Evolutionary conservation across 192 early-diverging fungal species (phyloP), one percentile per base, ranked within the genome.

Genomic region (Dissophora globulifera): DNA sequence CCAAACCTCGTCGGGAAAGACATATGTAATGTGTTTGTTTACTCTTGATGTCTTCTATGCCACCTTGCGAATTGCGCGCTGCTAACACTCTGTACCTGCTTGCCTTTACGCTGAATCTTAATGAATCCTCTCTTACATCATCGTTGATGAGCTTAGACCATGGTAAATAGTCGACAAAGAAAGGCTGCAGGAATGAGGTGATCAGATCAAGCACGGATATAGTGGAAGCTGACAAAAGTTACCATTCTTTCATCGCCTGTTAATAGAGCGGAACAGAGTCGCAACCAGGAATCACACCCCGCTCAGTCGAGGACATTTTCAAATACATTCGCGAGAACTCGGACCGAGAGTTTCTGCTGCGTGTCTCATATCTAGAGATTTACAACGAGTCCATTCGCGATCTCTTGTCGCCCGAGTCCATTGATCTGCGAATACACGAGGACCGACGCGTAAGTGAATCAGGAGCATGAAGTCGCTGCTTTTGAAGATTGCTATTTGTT

Each of bases 301-400:
- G 88, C 41, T 87, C 92, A 3, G 85, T 94, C 3, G 85, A 94
- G 61, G 88, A 93, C 29, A 90, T 94, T 10, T 94, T 94, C 78
- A 56, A 85, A 19, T 91, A 89, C 61, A 94, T 94, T 54, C 78
- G 82, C 31, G 74, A 92, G 82, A 83, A 81, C 30, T 78, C 70
- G 5, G 84, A 88, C 20, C 89, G 92, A 15, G 93, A 96, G 78
- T 99, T 92, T 60, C 78, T 98, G 25, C 68, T 99, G 35, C 89
- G 95, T 50, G 98, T 98, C n/a, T 94, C 93, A 27, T 99, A 98
- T 79, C 65, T 99, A 59, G 98, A 99, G 78, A 98, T 99, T 38
- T 99, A 99, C 81, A 97, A 97, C 79, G 95, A 97, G 72, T 87
- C 84, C 0, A 90, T 99, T 58, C 89, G 90, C 17, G 98, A 99